Conservation (phyloP, 2,329 filamentous ascomycete genomes). For the Aurifilum marmelostoma region DNA sequence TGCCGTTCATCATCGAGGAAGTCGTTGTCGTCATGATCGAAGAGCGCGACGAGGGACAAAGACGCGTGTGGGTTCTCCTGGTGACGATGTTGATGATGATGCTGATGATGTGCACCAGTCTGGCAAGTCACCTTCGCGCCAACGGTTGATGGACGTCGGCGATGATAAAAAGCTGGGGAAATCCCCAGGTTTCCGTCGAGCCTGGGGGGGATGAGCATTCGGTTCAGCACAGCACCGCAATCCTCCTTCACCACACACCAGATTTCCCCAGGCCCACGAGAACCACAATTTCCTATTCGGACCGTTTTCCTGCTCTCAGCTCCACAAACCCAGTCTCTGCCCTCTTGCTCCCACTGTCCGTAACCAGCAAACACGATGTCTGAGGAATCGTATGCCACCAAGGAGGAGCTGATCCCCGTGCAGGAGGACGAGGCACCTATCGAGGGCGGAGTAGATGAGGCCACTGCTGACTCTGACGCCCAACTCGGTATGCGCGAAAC, state of each 20-base stretch:
- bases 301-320: slow-evolving; percentile 13
- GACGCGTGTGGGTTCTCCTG: not conserved
- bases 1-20: not conserved
- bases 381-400: slow-evolving; percentile 21
- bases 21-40: slow-evolving; percentile 25
- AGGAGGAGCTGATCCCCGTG: slow-evolving; percentile 28
- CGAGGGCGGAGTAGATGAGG: slow-evolving; percentile 28
- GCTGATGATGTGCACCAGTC: not conserved
- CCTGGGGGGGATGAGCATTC: not conserved
- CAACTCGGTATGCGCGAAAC: slow-evolving; percentile 31
- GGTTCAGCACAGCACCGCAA: not conserved
- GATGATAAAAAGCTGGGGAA: slow-evolving; percentile 24
- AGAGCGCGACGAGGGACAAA: not conserved
- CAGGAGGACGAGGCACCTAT: slow-evolving; percentile 28
- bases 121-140: not conserved
- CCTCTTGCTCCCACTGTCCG: not conserved
- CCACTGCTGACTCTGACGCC: slow-evolving; percentile 27
- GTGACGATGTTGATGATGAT: not conserved
- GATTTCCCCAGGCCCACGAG: slow-evolving; percentile 17
- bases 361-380: slow-evolving; percentile 19
- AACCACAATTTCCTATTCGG: slow-evolving; percentile 22
- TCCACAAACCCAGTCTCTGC: slow-evolving; percentile 6
- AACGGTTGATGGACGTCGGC: not conserved
- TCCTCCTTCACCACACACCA: slow-evolving; percentile 2
- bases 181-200: slow-evolving; percentile 13